Evolutionary conservation across 495 filamentous ascomycete species (phyloP), one percentile per base, ranked within the genome.

Genomic region (Penicillium ochrochloron): DNA sequence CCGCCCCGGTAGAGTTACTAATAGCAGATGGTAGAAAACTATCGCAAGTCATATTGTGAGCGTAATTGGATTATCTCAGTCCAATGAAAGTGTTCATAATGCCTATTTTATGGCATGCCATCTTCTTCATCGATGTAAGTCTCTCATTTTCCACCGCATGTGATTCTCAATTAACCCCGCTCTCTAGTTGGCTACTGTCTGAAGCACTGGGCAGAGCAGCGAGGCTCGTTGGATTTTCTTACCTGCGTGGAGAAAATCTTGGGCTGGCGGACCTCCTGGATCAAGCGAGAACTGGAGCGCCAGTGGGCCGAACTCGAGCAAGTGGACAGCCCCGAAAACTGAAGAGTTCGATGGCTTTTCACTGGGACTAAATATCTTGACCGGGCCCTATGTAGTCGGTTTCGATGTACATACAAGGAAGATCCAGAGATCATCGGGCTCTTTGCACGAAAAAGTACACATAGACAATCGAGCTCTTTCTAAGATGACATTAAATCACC

Each of bases 61-160:
- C 29, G 77, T 75, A 5, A 73, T 79, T 19, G 77, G 77, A 14
- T 64, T 79, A 2, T 76, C 75, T 2, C 67, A 64, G 29, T 79
- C 77, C 11, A 79, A 79, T 37, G 77, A 79, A 64, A 76, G 71
- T 37, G 77, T 79, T 6, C 66, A 76, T 23, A 79, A 79, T 61
- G 75, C 71, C 21, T 78, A 74, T 52, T 79, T 79, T 34, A 78
- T 79, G 70, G 73, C 71, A 15, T 78, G 73, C 6, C 77, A 79
- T 57, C 51, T 79, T 5, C 62, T 79, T n/a, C 68, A 76, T 62
- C 73, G 75, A 50, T 79, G 74, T 79, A 62, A 11, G 76, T 65
- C 54, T 53, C 39, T 12, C 33, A 15, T n/a, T 19, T n/a, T 6
- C 48, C 50, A 23, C 6, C 15, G 17, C 15, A 3, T 17, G 1